A percentile compares a stretch with the other conserved stretches of the same genome.
Evolutionary conservation across 208 protist genomes (phyloP).

Genomic region (Leishmania arabica): DNA sequence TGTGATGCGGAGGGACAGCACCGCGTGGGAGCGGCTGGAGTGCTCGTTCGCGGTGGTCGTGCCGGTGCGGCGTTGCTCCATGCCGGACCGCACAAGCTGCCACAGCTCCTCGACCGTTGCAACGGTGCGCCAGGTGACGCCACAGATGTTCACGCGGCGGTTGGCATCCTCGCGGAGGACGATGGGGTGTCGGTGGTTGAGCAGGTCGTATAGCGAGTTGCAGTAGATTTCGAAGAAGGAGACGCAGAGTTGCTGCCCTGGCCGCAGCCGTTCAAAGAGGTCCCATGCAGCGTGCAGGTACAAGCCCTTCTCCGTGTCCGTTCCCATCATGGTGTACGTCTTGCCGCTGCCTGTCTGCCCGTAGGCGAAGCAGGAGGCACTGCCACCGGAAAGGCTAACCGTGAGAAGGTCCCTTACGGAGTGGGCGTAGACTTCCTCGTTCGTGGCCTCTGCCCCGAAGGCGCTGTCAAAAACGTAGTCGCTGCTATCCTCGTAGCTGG

Average conservation of each 20-base stretch:
- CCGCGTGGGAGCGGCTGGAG: slow-evolving; percentile 89
- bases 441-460: slow-evolving; percentile 76
- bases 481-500: slow-evolving; percentile 94
- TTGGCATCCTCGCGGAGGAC: slow-evolving; percentile 92
- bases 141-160: slow-evolving; percentile 88
- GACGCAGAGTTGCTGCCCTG: slow-evolving; percentile 55
- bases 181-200: slow-evolving; percentile 88
- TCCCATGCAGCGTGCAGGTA: slow-evolving; percentile 92
- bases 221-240: slow-evolving; percentile 97
- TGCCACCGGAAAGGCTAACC: slow-evolving; percentile 89
- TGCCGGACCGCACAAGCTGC: slow-evolving; percentile 74
- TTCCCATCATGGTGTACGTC: slow-evolving; percentile 94
- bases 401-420: slow-evolving; percentile 82
- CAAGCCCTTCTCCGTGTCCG: slow-evolving; percentile 72
- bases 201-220: slow-evolving; percentile 95
- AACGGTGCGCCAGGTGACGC: slow-evolving; percentile 84
- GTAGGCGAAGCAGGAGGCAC: slow-evolving; percentile 95
- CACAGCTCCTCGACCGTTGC: slow-evolving; percentile 58
- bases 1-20: slow-evolving; percentile 68
- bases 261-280: slow-evolving; percentile 72
- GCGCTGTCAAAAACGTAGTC: slow-evolving; percentile 95
- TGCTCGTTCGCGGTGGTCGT: slow-evolving; percentile 90
- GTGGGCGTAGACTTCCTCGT: slow-evolving; percentile 86
- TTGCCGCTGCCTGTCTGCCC: slow-evolving; percentile 94
- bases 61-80: slow-evolving; percentile 80